Base-by-base conservation (phyloP, 75 land plant genomes). In the Picea glauca region DNA sequence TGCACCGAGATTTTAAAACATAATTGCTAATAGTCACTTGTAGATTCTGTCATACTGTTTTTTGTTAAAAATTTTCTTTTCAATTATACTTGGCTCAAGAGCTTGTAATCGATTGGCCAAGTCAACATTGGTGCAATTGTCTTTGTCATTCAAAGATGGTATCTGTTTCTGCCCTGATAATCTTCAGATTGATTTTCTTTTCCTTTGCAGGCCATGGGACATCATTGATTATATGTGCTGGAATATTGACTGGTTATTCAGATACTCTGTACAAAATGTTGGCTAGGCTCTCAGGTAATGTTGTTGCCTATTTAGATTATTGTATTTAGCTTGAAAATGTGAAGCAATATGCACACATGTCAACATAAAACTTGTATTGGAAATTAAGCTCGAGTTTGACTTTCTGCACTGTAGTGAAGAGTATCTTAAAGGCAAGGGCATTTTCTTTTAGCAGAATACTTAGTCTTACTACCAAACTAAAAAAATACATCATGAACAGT, bases 241-340 rank as follows among this genome's bases (percentile, higher is more conserved):
- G 98, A 78, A 97, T 97, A 75, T 85, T 97, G 89, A 91, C 92
- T 61, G 96, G 98, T 77, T 97, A 89, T 76, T 91, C 93, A n/a
- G 93, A 94, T 11, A 88, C 93, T 13, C 83, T 97, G 35, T 80
- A 87, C 84, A 90, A 87, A 67, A 93, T 97, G 90, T 60, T 97
- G 38, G 76, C 85, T 66, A 90, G 86, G 78, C 84, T 96, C 14
- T 83, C 86, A 85, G 84, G 99, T 92, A 82, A 23, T 6, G 1
- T 15, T 68, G 11, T 68, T 20, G 33, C 50, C 73, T 68, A 50
- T 9, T 9, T 50, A 50, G 56, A 50, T 68, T 68, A 68, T 13
- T 26, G 9, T 26, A 31, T 63, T 31, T 63, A 26, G 31, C 35
- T 63, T 68, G 43, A 18, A 18, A 68, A 18, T 68, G 13, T 35